Conservation (phyloP, 768 basidiomycete genomes). For the Leccinum variicolor region DNA sequence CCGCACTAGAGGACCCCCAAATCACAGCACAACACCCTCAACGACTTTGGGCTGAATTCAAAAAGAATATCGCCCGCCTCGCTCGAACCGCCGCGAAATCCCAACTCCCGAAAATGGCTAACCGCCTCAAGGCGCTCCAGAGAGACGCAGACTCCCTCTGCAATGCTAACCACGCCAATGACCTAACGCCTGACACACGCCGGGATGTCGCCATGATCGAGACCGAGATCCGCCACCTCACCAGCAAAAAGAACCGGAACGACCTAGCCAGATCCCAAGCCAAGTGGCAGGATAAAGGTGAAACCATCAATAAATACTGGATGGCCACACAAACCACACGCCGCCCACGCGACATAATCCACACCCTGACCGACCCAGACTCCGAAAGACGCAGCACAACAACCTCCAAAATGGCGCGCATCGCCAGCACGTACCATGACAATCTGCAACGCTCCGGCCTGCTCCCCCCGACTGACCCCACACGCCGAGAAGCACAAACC, state of each 20-base stretch:
- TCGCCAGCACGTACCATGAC: constrained; percentile 15
- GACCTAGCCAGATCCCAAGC: not conserved
- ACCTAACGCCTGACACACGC: not conserved
- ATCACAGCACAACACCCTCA: not conserved
- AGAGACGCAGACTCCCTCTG: too few species aligned
- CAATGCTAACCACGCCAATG: too few species aligned
- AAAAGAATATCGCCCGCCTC: not conserved
- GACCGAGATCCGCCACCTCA: not conserved
- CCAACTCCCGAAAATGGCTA: not conserved
- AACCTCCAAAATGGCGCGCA: constrained; percentile 30
- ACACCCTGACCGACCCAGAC: constrained; percentile 3
- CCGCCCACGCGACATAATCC: constrained; percentile 18
- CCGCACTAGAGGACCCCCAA: not conserved
- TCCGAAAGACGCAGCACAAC: rapidly evolving
- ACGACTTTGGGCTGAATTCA: not conserved
- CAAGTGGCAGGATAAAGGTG: not conserved
- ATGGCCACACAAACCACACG: not conserved
- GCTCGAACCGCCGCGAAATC: rapidly evolving
- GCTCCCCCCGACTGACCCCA: not conserved
- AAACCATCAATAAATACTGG: constrained; percentile 20
- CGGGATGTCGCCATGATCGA: not conserved
- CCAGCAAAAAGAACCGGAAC: not conserved
- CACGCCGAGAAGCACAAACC: not conserved
- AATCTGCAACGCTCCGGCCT: constrained; percentile 17
- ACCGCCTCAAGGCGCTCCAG: not conserved